Conservation (phyloP, 1,139 yeast species). For the Geotrichum macrosporum region DNA sequence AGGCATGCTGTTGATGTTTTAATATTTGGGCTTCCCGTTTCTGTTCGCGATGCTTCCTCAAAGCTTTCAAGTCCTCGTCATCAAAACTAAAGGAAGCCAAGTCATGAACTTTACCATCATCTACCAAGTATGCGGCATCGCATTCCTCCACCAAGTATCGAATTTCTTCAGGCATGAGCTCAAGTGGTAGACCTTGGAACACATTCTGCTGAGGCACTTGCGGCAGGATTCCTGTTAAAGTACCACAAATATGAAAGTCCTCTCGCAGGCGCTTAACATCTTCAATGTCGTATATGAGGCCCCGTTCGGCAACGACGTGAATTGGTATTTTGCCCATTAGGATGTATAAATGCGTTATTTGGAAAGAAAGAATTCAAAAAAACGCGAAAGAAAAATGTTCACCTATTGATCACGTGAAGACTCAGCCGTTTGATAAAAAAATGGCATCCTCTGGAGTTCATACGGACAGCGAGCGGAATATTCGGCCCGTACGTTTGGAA, state of each 20-base stretch:
- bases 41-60: constrained; percentile 20
- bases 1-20: constrained; percentile 26
- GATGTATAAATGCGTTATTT: not conserved
- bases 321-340: constrained; percentile 33
- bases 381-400: not conserved
- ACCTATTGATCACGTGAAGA: too few species aligned
- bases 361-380: not conserved
- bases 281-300: constrained; percentile 52
- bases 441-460: too few species aligned
- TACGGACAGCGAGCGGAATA: too few species aligned
- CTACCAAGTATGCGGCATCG: constrained; percentile 34
- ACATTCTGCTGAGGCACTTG: constrained; percentile 88
- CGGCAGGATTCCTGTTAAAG: constrained; percentile 66
- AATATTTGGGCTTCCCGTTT: constrained; percentile 24
- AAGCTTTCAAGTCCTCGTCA: constrained; percentile 22
- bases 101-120: constrained; percentile 34
- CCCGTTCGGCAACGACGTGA: constrained; percentile 45
- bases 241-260: constrained; percentile 58
- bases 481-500: too few species aligned
- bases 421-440: too few species aligned
- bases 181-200: constrained; percentile 77
- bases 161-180: constrained; percentile 68
- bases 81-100: constrained; percentile 28
- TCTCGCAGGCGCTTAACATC: constrained; percentile 53
- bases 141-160: constrained; percentile 54